Evolutionary conservation across 768 basidiomycete genomes (phyloP).

Genomic region (Leccinum barrowsii): DNA sequence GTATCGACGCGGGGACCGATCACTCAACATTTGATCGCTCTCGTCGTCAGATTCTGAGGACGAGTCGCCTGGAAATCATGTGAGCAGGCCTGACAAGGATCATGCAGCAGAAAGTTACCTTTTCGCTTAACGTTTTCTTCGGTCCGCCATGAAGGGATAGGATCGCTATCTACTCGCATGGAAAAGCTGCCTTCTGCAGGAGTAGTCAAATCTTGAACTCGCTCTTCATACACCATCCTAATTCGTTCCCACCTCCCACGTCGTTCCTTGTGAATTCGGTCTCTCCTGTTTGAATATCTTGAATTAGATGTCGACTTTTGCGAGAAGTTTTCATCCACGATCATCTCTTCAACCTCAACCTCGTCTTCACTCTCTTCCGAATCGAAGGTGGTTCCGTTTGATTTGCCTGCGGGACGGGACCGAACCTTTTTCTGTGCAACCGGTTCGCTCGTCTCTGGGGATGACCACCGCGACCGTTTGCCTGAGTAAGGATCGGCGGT

Average conservation of each 20-base stretch:
- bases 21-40: conserved; percentile 27
- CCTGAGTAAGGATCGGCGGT: conserved; percentile 8
- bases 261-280: conserved; percentile 29
- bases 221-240: conserved; percentile 23
- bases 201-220: conserved; percentile 30
- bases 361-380: conserved; percentile 38
- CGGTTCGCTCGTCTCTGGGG: conserved; percentile 19
- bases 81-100: conserved; percentile 1
- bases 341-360: conserved; percentile 51
- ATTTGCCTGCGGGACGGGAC: conserved; percentile 15
- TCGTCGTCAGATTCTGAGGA: conserved; percentile 31
- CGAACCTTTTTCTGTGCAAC: conserved; percentile 27
- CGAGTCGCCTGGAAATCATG: conserved; percentile 3
- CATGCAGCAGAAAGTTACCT: conserved; percentile 32
- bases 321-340: conserved; percentile 35
- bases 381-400: conserved; percentile 22
- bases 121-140: conserved; percentile 43
- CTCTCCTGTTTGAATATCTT: conserved; percentile 28
- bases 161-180: conserved; percentile 28
- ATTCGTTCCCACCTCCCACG: conserved; percentile 27
- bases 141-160: conserved; percentile 19
- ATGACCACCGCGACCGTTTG: conserved; percentile 28
- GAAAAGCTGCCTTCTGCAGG: conserved; percentile 27
- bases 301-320: conserved; percentile 13
- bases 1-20: conserved; percentile 21